Evolutionary conservation across 805 yeast genomes (phyloP).

Genomic region (Helenozyma rhizophorensis): DNA sequence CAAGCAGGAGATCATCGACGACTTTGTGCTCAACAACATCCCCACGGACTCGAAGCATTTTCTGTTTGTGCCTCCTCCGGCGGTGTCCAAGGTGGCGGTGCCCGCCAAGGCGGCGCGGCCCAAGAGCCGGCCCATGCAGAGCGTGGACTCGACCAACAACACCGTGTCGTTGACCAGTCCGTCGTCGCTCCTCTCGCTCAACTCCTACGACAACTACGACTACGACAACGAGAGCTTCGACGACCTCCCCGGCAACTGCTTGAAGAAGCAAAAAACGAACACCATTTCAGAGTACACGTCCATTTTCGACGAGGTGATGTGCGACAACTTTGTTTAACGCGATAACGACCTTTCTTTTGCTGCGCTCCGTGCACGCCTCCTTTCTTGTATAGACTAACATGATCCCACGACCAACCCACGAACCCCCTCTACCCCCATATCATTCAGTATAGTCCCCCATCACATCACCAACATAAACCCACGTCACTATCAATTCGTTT

Average conservation of each 20-base stretch:
- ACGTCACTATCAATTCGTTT: no score
- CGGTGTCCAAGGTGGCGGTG: conserved; percentile 5
- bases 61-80: conserved; percentile 15
- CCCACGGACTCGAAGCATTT: conserved; percentile 19
- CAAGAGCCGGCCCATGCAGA: conserved; percentile 2
- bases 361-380: no score
- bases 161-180: conserved; percentile 30
- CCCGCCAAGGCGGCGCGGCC: conserved; percentile 8
- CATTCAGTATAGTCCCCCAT: no score
- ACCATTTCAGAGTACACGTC: conserved; percentile 13
- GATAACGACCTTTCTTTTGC: conserved; percentile 3
- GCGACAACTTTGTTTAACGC: conserved; percentile 15
- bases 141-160: conserved; percentile 5
- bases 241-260: conserved; percentile 7
- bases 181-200: conserved; percentile 31
- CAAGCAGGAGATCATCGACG: conserved; percentile 39
- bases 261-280: conserved; percentile 15
- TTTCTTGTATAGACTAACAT: no score
- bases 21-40: conserved; percentile 34
- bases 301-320: conserved; percentile 18
- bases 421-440: no score
- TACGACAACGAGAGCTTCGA: conserved; percentile 11
- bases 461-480: no score
- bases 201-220: conserved; percentile 23
- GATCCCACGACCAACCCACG: no score